Evolutionary conservation across 208 protist species (phyloP).

Genomic region (Jaenimonas drosophilae): DNA sequence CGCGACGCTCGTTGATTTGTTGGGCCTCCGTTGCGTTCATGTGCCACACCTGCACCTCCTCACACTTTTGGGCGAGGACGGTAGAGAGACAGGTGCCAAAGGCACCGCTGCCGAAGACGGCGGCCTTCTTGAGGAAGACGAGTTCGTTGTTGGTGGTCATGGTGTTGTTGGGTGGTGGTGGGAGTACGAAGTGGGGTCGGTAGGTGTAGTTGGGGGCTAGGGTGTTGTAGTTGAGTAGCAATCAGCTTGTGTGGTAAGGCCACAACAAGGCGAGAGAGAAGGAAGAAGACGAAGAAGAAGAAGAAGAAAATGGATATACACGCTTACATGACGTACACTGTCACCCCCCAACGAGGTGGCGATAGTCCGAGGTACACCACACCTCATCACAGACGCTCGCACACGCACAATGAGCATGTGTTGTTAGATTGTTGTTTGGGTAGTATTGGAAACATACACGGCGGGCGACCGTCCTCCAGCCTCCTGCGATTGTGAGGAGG

Average conservation of each 20-base stretch:
- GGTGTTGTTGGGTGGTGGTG: conserved; percentile 3
- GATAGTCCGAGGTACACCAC: no score
- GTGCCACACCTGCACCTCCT: conserved; percentile 68
- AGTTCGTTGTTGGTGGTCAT: conserved; percentile 16
- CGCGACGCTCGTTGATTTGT: conserved; percentile 49
- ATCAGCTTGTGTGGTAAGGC: no score
- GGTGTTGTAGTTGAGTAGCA: no score
- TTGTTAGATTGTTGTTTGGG: no score
- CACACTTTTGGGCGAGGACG: conserved; percentile 56
- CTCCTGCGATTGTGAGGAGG: no score
- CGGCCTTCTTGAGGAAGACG: conserved; percentile 42
- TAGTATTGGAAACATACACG: no score
- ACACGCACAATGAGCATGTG: no score
- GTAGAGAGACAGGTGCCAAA: conserved; percentile 72
- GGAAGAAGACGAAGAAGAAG: conserved; percentile 1
- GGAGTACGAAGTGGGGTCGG: no score
- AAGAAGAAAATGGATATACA: conserved; percentile 3
- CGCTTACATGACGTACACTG: neutral
- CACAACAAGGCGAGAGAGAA: conserved; percentile 5
- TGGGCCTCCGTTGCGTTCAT: conserved; percentile 48
- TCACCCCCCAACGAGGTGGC: no score
- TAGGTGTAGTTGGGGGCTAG: no score
- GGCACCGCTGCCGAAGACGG: conserved; percentile 75
- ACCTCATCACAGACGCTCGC: no score
- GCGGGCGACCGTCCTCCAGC: no score